Percentiles rank a stretch among this genome's conserved stretches.
Evolutionary conservation across 495 filamentous ascomycete species (phyloP).

Genomic region (Xanthoparmelia taractica): DNA sequence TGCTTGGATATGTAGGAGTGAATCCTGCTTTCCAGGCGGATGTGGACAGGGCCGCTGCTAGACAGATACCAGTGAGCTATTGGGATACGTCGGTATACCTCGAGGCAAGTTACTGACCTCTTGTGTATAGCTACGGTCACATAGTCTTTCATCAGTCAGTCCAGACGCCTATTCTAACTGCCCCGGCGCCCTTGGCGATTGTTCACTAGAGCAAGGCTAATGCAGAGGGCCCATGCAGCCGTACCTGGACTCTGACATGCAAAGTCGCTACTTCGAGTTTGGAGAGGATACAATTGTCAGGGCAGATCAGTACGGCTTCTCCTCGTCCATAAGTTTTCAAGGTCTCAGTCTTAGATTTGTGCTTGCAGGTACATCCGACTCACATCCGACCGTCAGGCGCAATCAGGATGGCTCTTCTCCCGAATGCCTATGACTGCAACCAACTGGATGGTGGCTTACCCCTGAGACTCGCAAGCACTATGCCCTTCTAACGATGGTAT

Average conservation of each 20-base stretch:
- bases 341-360: constrained; percentile 10
- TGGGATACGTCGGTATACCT: not conserved
- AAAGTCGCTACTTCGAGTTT: constrained; percentile 99
- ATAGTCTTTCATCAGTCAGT: constrained; percentile 54
- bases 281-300: constrained; percentile 91
- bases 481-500: constrained; percentile 17
- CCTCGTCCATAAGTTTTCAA: not conserved
- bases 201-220: constrained; percentile 3
- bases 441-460: constrained; percentile 80
- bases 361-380: constrained; percentile 75
- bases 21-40: constrained; percentile 21
- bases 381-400: constrained; percentile 80
- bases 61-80: constrained; percentile 47
- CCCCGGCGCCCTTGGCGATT: not conserved
- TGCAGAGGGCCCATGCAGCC: constrained; percentile 47
- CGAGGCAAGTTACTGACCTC: not conserved
- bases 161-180: not conserved
- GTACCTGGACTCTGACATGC: constrained; percentile 96
- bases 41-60: constrained; percentile 32
- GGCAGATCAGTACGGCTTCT: constrained; percentile 67
- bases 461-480: not conserved
- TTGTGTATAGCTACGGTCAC: constrained; percentile 59
- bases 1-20: constrained; percentile 22
- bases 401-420: constrained; percentile 88
- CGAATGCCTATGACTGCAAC: constrained; percentile 92